Conservation (phyloP, 441 rosid genomes). For the Populus hybrid region DNA sequence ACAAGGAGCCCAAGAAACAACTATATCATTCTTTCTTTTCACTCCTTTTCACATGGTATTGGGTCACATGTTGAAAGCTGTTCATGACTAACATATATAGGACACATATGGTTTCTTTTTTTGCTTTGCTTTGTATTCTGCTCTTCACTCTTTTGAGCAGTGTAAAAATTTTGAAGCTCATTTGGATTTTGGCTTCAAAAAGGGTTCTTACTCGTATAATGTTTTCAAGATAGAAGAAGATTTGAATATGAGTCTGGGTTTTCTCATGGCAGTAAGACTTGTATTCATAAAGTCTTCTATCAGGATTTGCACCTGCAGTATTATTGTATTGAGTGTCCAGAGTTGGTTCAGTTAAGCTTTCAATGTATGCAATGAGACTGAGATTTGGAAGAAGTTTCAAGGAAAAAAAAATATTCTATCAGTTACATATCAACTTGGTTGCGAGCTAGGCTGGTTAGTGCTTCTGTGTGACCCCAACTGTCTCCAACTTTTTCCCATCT, state of each 20-base stretch:
- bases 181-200: neutral
- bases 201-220: conserved; percentile 13
- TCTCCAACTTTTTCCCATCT: neutral
- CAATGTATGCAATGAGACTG: conserved; percentile 4
- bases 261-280: conserved; percentile 25
- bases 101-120: conserved; percentile 34
- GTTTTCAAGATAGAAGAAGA: conserved; percentile 43
- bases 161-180: neutral
- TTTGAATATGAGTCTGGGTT: conserved; percentile 37
- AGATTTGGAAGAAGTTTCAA: conserved; percentile 1
- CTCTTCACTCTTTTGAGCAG: conserved; percentile 9
- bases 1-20: conserved; percentile 13
- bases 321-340: conserved; percentile 17
- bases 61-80: conserved; percentile 41
- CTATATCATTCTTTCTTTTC: conserved; percentile 15
- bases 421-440: neutral
- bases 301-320: conserved; percentile 19
- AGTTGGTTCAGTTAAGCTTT: conserved; percentile 11
- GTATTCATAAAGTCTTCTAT: conserved; percentile 57
- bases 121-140: conserved; percentile 16
- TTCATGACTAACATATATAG: conserved; percentile 50
- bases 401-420: neutral
- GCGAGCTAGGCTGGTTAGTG: neutral
- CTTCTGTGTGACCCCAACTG: neutral
- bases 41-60: conserved; percentile 17